A percentile compares a stretch with the other conserved stretches of the same genome.
phyloP scores from a whole-genome alignment of 2,329 filamentous ascomycete species.

The Cladosporium velox region DNA sequence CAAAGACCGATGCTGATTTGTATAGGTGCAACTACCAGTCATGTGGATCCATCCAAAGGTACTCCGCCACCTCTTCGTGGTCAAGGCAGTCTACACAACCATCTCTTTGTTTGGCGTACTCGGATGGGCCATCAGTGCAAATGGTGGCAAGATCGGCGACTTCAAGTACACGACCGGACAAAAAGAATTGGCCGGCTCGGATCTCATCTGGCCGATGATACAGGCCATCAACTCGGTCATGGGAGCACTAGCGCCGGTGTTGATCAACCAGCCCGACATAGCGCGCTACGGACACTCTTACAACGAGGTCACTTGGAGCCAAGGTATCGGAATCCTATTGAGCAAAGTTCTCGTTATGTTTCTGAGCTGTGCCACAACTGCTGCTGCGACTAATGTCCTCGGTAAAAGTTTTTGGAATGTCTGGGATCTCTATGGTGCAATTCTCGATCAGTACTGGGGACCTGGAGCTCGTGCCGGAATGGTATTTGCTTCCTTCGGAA shows the following conservation, averaged over 20 bases:
- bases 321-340: conserved; percentile 46
- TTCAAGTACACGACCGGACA: conserved; percentile 38
- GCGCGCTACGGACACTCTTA: conserved; percentile 45
- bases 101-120: conserved; percentile 40
- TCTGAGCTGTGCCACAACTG: conserved; percentile 49
- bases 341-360: conserved; percentile 39
- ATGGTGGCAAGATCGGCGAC: conserved; percentile 42
- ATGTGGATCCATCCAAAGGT: conserved; percentile 49
- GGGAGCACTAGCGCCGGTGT: conserved; percentile 43
- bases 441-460: conserved; percentile 35
- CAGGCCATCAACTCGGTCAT: conserved; percentile 46
- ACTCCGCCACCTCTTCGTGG: conserved; percentile 47
- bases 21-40: conserved; percentile 37
- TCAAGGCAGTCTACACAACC: conserved; percentile 45
- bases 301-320: conserved; percentile 46
- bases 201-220: conserved; percentile 43
- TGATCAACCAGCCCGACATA: conserved; percentile 53
- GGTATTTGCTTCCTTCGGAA: not conserved
- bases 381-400: conserved; percentile 48
- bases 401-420: conserved; percentile 40
- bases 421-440: conserved; percentile 38
- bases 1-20: not conserved
- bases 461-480: conserved; percentile 11
- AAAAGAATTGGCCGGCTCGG: conserved; percentile 24
- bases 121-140: conserved; percentile 40